A percentile compares a stretch with the other conserved stretches of the same genome.
phyloP scores from a whole-genome alignment of 108 stramenopile genomes.

The Pseudonitzschia delicatissima region DNA sequence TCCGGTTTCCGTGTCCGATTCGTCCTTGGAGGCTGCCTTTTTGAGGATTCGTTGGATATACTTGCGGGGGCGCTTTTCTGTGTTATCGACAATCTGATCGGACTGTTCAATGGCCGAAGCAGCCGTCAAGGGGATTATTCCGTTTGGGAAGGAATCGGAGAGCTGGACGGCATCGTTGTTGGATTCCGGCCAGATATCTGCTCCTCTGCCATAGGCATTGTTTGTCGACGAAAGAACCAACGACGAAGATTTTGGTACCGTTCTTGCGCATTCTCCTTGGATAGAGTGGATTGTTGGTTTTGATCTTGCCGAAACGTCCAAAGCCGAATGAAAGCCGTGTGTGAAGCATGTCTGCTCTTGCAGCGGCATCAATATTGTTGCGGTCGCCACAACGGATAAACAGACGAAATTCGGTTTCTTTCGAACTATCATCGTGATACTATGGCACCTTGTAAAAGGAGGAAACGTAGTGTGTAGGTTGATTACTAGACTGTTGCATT shows the following conservation, averaged over 20 bases:
- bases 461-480: no score
- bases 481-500: no score
- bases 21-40: constrained; percentile 38
- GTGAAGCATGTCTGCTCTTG: no score
- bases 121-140: constrained; percentile 43
- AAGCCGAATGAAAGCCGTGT: no score
- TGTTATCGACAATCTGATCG: neutral
- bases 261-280: no score
- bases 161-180: constrained; percentile 57
- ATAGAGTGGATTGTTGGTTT: no score
- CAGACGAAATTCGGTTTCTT: no score
- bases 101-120: constrained; percentile 6
- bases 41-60: constrained; percentile 35
- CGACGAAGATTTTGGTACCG: neutral
- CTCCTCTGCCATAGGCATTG: constrained; percentile 53
- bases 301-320: no score
- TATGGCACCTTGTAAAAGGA: no score
- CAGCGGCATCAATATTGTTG: no score
- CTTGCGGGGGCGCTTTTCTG: neutral
- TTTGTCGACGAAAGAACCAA: neutral
- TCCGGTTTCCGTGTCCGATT: constrained; percentile 18
- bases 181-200: constrained; percentile 74
- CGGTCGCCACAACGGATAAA: no score
- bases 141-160: constrained; percentile 63
- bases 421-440: no score